These are phyloP conservation scores for Astrocystis sublimbata DNA, from an alignment of 495 filamentous ascomycete species.

Conservation along the genomic window DNA sequence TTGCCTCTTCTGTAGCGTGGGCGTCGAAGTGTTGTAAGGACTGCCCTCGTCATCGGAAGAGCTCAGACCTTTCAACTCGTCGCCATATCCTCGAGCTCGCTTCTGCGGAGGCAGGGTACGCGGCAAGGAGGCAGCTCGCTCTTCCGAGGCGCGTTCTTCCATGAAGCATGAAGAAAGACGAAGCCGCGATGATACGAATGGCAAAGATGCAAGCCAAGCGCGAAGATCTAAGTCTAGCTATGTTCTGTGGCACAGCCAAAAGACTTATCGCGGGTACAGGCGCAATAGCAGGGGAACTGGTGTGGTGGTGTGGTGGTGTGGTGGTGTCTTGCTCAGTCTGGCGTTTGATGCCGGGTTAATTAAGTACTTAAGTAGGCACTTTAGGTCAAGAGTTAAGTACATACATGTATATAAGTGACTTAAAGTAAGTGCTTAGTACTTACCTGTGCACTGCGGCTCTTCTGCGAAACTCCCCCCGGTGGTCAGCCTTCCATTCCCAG, in stretches of 20 bases:
- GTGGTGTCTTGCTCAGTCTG: not conserved
- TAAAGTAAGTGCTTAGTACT: too few species aligned
- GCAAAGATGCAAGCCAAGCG: not conserved
- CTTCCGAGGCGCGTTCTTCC: conserved; percentile 8
- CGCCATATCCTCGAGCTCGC: conserved; percentile 26
- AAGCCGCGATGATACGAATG: not conserved
- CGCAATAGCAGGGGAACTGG: too few species aligned
- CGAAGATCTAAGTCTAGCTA: not conserved
- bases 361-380: too few species aligned
- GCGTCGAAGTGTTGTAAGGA: not conserved
- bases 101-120: conserved; percentile 14
- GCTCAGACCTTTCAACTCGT: conserved; percentile 29
- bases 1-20: conserved; percentile 28
- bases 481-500: too few species aligned
- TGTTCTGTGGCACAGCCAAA: not conserved
- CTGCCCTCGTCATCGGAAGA: conserved; percentile 25
- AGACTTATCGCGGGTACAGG: not conserved
- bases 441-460: conserved; percentile 15
- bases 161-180: not conserved
- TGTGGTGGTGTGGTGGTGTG: too few species aligned
- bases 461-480: too few species aligned
- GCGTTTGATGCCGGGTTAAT: not conserved
- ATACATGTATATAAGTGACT: too few species aligned
- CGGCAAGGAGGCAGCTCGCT: not conserved
- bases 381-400: too few species aligned